Conservation (phyloP, 768 basidiomycete species). For the Pleurotus eryngii region DNA sequence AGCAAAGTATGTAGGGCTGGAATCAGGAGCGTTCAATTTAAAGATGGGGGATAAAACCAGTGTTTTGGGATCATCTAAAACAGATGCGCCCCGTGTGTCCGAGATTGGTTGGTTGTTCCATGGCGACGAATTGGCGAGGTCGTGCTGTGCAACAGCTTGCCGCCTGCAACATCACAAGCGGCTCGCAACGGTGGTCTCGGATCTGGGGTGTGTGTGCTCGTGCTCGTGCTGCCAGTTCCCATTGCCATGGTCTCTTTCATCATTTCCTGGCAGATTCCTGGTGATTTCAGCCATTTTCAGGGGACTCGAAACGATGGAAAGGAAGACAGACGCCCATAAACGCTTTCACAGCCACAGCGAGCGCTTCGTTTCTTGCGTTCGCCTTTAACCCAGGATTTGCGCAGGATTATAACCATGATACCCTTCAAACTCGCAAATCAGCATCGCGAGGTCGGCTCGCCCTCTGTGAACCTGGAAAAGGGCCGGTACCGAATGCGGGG, state of each 20-base stretch:
- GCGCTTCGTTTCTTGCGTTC: not conserved
- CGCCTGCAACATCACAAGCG: not conserved
- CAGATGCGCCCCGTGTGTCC: conserved; percentile 5
- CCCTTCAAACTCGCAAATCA: conserved; percentile 7
- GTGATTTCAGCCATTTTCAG: not conserved
- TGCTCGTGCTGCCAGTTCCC: not conserved
- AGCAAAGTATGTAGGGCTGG: not conserved
- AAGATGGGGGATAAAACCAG: not conserved
- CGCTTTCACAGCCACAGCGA: not conserved
- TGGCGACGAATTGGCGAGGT: conserved; percentile 4
- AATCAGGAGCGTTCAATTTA: not conserved
- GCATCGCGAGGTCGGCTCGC: conserved; percentile 34
- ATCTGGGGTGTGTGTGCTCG: not conserved
- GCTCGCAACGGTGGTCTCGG: conserved; percentile 4
- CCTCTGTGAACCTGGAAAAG: conserved; percentile 63
- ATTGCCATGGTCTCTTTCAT: conserved; percentile 5
- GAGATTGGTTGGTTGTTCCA: conserved; percentile 5
- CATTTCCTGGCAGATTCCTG: not conserved
- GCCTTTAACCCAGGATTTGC: not conserved
- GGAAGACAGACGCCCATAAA: not conserved
- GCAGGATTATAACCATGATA: conserved; percentile 7
- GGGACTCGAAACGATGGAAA: not conserved
- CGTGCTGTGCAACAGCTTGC: conserved; percentile 6
- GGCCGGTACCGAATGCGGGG: conserved; percentile 63
- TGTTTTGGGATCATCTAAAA: not conserved